Base-by-base conservation (phyloP, 202 grass and related monocot species). In the Hordeum pubiflorum region DNA sequence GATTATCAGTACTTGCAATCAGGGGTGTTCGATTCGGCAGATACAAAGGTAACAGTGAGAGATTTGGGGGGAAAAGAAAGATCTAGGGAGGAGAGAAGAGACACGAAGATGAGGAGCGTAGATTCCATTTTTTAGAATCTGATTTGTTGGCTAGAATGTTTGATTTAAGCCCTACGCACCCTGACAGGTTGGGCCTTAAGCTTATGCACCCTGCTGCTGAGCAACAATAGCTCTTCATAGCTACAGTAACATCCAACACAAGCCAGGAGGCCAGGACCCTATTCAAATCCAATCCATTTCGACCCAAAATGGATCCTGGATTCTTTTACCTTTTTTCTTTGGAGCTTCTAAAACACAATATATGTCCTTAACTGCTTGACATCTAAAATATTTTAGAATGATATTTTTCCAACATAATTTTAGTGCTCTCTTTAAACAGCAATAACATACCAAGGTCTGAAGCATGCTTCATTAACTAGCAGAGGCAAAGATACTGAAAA, bases 311-410 rank as follows among this genome's bases (percentile, higher is more conserved):
- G 26, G 69, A 52, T 52, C 23, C 4, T 52, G 2, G 26, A 72
- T 72, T 18, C 8, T n/a, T 72, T 72, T 20, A 23, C 22, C 65
- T 46, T 72, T 48, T 50, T 46, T 46, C 41, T 52, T 68, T 11
- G 39, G n/a, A 72, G 69, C 26, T 73, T 73, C 44, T 34, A 54
- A 73, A 73, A 73, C 2, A 54, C 46, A 72, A 26, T 72, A 70
- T 44, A 31, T 50, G 69, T 6, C 14, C 41, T 71, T 70, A 70
- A 27, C 37, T 70, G 67, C 67, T 70, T 6, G 20, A 72, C 29
- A 17, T 50, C 24, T 50, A 18, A 31, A 31, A 48, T n/a, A 6
- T 10, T 44, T 70, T 4, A 70, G 38, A 69, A 69, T 69, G 23
- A 23, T 46, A 40, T 46, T 46, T 71, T 48, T 4, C 23, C 13